These are phyloP conservation scores for Thyridium curvatum DNA, from an alignment of 2,329 filamentous ascomycete species.

Conservation along the genomic window DNA sequence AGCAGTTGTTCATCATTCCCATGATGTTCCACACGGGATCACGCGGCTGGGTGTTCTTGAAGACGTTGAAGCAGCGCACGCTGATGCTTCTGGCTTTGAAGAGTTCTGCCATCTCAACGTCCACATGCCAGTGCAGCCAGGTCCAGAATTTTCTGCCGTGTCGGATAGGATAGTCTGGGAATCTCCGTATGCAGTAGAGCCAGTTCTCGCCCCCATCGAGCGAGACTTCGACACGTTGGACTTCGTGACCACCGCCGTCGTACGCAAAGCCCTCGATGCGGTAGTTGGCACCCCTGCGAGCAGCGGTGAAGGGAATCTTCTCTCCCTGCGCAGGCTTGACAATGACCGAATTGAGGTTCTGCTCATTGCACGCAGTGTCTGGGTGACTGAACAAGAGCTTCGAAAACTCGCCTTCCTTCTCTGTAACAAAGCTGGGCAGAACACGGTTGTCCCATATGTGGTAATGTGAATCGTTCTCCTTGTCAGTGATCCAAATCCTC, in stretches of 20 bases:
- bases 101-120: slow-evolving; percentile 36
- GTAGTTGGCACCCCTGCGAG: slow-evolving; percentile 31
- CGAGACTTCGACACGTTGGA: slow-evolving; percentile 41
- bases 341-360: slow-evolving; percentile 42
- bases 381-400: slow-evolving; percentile 39
- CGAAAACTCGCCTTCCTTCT: slow-evolving; percentile 40
- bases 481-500: slow-evolving; percentile 30
- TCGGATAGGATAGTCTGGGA: slow-evolving; percentile 39
- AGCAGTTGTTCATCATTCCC: slow-evolving; percentile 27
- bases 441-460: slow-evolving; percentile 45
- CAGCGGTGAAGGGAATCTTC: slow-evolving; percentile 28
- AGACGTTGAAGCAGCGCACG: slow-evolving; percentile 37
- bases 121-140: slow-evolving; percentile 46
- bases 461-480: slow-evolving; percentile 38
- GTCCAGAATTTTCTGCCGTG: slow-evolving; percentile 49
- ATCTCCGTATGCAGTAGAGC: slow-evolving; percentile 24
- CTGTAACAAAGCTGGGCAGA: slow-evolving; percentile 42
- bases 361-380: slow-evolving; percentile 39
- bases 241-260: slow-evolving; percentile 40
- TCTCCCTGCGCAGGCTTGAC: slow-evolving; percentile 38
- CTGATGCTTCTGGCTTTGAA: slow-evolving; percentile 32
- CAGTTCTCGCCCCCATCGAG: slow-evolving; percentile 39
- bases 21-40: slow-evolving; percentile 36
- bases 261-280: slow-evolving; percentile 41
- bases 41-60: slow-evolving; percentile 43